Percentiles rank a stretch among this genome's conserved stretches.
Evolutionary conservation across 2,329 filamentous ascomycete genomes (phyloP).

Genomic region (Thielaviopsis populi): DNA sequence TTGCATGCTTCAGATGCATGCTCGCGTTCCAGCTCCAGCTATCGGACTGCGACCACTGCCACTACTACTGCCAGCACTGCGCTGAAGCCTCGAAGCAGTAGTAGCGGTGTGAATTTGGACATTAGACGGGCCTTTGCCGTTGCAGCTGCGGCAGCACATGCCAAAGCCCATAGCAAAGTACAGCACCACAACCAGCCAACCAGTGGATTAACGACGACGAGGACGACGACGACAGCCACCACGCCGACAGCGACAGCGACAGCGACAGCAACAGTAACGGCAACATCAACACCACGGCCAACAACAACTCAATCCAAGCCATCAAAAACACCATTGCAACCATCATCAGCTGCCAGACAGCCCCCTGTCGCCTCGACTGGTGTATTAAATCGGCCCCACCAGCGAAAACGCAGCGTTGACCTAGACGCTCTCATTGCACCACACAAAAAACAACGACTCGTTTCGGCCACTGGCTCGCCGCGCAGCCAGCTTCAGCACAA

Average conservation of each 20-base stretch:
- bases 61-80: not conserved
- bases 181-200: not conserved
- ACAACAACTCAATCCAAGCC: not conserved
- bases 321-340: not conserved
- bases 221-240: not conserved
- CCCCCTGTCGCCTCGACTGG: not conserved
- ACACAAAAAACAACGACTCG: constrained; percentile 6
- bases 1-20: constrained; percentile 12
- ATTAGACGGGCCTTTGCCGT: constrained; percentile 15
- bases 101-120: constrained; percentile 13
- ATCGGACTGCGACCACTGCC: not conserved
- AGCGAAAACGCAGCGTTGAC: constrained; percentile 13
- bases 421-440: constrained; percentile 11
- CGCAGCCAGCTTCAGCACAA: not conserved
- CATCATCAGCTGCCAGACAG: not conserved
- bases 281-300: not conserved
- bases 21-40: constrained; percentile 9
- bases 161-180: constrained; percentile 3
- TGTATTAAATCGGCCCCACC: not conserved
- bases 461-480: not conserved
- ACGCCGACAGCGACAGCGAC: not conserved
- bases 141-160: constrained; percentile 7
- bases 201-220: no score
- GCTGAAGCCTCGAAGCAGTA: constrained; percentile 7
- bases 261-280: not conserved